Conservation (phyloP, 2,329 filamentous ascomycete genomes). For the Botryotinia calthae region DNA sequence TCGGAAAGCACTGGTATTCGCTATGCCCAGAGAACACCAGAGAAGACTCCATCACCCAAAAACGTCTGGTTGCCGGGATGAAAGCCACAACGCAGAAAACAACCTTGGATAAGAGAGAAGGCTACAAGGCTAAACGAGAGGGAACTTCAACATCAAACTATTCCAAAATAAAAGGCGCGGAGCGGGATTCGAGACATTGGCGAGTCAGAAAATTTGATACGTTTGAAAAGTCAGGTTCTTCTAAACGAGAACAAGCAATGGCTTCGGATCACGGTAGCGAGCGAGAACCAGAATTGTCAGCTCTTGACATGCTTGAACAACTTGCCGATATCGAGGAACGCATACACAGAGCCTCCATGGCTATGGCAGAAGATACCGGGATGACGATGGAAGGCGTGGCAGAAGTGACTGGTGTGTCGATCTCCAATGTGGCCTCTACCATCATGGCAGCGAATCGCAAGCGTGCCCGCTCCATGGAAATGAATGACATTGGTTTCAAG, state of each 20-base stretch:
- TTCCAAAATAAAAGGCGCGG: background rate
- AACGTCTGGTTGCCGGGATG: slow-evolving; percentile 30
- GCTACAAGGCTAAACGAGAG: background rate
- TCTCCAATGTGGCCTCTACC: slow-evolving; percentile 2
- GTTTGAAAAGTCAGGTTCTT: background rate
- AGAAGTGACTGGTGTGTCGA: slow-evolving; percentile 1
- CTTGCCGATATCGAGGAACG: slow-evolving; percentile 10
- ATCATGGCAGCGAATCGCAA: slow-evolving; percentile 12
- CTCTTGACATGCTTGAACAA: background rate
- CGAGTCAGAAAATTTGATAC: background rate
- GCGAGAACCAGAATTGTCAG: background rate
- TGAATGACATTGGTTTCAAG: background rate
- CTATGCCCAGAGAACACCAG: slow-evolving; percentile 42
- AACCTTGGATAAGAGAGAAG: background rate
- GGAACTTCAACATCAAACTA: background rate
- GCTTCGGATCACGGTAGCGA: background rate
- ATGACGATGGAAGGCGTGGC: slow-evolving; percentile 2
- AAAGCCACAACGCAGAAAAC: background rate
- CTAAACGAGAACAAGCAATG: background rate
- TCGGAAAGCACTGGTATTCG: slow-evolving; percentile 40
- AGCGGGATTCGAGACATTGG: background rate
- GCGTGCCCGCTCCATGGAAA: slow-evolving; percentile 4
- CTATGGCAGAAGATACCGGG: background rate
- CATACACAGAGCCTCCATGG: background rate
- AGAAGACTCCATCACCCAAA: slow-evolving; percentile 39